A percentile compares a stretch with the other conserved stretches of the same genome.
Conservation (phyloP, 352 stramenopile genomes). For the Pythium aquatile region DNA sequence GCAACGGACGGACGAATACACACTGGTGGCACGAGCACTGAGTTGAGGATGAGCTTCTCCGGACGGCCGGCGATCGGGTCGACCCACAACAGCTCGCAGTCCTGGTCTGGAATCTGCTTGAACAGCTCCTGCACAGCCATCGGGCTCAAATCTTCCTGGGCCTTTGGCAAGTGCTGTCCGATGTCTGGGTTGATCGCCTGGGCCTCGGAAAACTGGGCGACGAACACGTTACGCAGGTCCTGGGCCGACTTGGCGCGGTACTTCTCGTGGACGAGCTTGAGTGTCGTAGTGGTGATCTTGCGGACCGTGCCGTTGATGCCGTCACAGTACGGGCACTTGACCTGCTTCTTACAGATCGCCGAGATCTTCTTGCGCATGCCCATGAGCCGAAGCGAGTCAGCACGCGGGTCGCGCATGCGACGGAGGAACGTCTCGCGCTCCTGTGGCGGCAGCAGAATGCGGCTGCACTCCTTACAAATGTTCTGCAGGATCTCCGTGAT, state of each 20-base stretch:
- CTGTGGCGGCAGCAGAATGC: slow-evolving; percentile 91
- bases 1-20: slow-evolving; percentile 98
- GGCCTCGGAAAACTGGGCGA: slow-evolving; percentile 78
- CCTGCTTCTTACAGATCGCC: slow-evolving; percentile 96
- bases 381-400: slow-evolving; percentile 76
- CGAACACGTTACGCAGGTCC: slow-evolving; percentile 82
- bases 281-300: slow-evolving; percentile 95
- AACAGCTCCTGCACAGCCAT: slow-evolving; percentile 94
- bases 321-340: slow-evolving; percentile 95
- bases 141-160: slow-evolving; percentile 90
- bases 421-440: slow-evolving; percentile 89
- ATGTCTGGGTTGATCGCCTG: slow-evolving; percentile 86
- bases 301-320: slow-evolving; percentile 97
- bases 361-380: slow-evolving; percentile 94
- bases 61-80: slow-evolving; percentile 92
- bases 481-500: slow-evolving; percentile 97
- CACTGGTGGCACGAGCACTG: slow-evolving; percentile 98
- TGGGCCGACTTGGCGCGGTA: slow-evolving; percentile 90
- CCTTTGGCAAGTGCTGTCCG: slow-evolving; percentile 78
- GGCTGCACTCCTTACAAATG: slow-evolving; percentile 96
- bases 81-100: slow-evolving; percentile 98
- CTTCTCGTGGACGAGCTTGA: slow-evolving; percentile 98
- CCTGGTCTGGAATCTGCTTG: slow-evolving; percentile 95
- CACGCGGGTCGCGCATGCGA: slow-evolving; percentile 84
- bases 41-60: slow-evolving; percentile 97